Evolutionary conservation across 495 filamentous ascomycete species (phyloP).

Genomic region (Symbiotaphrina buchneri): DNA sequence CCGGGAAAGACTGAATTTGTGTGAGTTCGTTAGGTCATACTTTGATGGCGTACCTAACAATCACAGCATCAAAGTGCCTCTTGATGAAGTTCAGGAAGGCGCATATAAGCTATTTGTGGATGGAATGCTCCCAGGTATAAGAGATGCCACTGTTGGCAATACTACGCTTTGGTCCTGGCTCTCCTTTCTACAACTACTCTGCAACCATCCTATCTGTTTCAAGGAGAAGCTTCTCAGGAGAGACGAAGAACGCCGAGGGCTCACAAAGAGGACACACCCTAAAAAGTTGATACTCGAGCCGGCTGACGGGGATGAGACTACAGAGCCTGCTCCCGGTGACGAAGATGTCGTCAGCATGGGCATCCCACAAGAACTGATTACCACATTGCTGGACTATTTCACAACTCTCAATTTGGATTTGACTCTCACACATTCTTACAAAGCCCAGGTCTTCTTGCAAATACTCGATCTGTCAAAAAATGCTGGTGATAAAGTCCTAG

Average conservation of each 20-base stretch:
- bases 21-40: too few relatives aligned
- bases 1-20: slow-evolving; percentile 64
- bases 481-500: slow-evolving; percentile 45
- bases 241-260: neutral
- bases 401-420: slow-evolving; percentile 11
- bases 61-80: slow-evolving; percentile 41
- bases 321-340: slow-evolving; percentile 10
- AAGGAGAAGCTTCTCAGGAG: slow-evolving; percentile 22
- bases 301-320: slow-evolving; percentile 10
- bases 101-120: slow-evolving; percentile 39
- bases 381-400: slow-evolving; percentile 8
- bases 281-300: neutral
- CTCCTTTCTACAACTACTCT: slow-evolving; percentile 34
- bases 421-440: slow-evolving; percentile 32
- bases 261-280: neutral
- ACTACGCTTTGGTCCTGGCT: slow-evolving; percentile 26
- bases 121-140: slow-evolving; percentile 10
- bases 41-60: too few relatives aligned
- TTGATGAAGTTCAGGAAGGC: slow-evolving; percentile 39
- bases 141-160: slow-evolving; percentile 7
- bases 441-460: slow-evolving; percentile 34
- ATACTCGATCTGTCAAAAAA: slow-evolving; percentile 40
- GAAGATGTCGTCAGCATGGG: slow-evolving; percentile 12
- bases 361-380: slow-evolving; percentile 11
- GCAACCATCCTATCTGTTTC: slow-evolving; percentile 54